Conservation (phyloP, 257 asterid species). For the Mitragyna speciosa region DNA sequence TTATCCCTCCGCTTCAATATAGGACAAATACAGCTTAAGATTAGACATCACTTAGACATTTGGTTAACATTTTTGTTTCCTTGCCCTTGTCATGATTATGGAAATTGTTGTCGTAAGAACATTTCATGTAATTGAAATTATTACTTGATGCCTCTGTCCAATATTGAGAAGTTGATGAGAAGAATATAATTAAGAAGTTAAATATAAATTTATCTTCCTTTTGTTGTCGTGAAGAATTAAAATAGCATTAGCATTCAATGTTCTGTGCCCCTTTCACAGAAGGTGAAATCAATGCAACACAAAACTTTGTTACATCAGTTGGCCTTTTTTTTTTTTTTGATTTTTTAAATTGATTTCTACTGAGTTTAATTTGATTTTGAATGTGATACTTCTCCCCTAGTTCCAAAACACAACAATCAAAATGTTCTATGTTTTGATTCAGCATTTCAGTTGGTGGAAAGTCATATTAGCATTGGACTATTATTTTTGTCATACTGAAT, state of each 20-base stretch:
- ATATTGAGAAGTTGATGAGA: too few relatives aligned
- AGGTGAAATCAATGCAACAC: not conserved
- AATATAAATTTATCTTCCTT: too few relatives aligned
- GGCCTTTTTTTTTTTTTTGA: too few relatives aligned
- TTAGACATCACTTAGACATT: not conserved
- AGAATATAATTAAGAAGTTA: too few relatives aligned
- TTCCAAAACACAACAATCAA: too few relatives aligned
- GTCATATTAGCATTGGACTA: not conserved
- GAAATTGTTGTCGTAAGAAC: too few relatives aligned
- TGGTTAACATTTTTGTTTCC: not conserved
- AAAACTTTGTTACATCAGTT: not conserved
- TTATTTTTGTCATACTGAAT: not conserved
- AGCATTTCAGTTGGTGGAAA: too few relatives aligned
- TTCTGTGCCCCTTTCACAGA: not conserved
- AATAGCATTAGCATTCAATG: not conserved
- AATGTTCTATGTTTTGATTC: too few relatives aligned
- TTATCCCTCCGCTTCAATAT: not conserved
- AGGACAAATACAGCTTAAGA: not conserved
- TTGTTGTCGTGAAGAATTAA: too few relatives aligned
- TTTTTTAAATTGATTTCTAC: too few relatives aligned
- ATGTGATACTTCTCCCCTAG: not conserved
- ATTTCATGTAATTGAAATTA: too few relatives aligned
- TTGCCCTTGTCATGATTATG: not conserved
- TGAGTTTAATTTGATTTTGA: not conserved
- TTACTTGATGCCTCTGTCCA: too few relatives aligned